Conservation (phyloP, 768 basidiomycete species). For the Botryobasidium botryosum region DNA sequence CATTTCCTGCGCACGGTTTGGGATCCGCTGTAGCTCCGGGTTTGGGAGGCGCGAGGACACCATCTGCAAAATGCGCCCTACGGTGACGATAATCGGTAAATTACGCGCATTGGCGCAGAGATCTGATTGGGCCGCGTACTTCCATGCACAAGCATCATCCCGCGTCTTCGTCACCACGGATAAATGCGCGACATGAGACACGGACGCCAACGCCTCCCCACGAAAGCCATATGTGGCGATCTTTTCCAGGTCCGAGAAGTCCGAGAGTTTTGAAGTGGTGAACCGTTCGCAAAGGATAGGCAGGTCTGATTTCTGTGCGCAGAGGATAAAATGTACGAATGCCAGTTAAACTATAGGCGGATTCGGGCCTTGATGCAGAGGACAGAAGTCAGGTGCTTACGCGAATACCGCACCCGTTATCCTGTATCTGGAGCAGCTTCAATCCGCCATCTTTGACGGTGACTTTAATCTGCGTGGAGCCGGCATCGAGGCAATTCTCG, state of each 20-base stretch:
- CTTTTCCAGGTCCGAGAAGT: constrained; percentile 70
- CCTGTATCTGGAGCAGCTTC: constrained; percentile 88
- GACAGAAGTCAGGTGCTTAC: constrained; percentile 29
- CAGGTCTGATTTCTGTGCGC: constrained; percentile 62
- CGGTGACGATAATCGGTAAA: background rate
- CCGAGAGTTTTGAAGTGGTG: constrained; percentile 82
- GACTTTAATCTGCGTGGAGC: constrained; percentile 69
- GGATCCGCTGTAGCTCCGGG: constrained; percentile 58
- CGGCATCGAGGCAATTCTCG: constrained; percentile 92
- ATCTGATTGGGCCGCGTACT: constrained; percentile 34
- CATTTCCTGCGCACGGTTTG: constrained; percentile 83
- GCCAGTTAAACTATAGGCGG: too few relatives aligned
- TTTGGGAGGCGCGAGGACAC: constrained; percentile 50
- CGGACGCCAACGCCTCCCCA: constrained; percentile 90
- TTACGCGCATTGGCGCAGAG: background rate
- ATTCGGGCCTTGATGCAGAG: background rate
- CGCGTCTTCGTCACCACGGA: constrained; percentile 84
- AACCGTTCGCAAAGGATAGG: constrained; percentile 87
- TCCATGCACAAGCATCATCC: constrained; percentile 74
- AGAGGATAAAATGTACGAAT: background rate
- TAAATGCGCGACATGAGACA: constrained; percentile 84
- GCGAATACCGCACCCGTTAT: constrained; percentile 90
- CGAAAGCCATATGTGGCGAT: constrained; percentile 90
- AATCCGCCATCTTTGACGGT: constrained; percentile 90
- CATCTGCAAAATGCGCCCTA: constrained; percentile 74